Percentiles rank a stretch among this genome's conserved stretches.
phyloP scores from a whole-genome alignment of 2,329 filamentous ascomycete species.

The Fusarium coffeatum region DNA sequence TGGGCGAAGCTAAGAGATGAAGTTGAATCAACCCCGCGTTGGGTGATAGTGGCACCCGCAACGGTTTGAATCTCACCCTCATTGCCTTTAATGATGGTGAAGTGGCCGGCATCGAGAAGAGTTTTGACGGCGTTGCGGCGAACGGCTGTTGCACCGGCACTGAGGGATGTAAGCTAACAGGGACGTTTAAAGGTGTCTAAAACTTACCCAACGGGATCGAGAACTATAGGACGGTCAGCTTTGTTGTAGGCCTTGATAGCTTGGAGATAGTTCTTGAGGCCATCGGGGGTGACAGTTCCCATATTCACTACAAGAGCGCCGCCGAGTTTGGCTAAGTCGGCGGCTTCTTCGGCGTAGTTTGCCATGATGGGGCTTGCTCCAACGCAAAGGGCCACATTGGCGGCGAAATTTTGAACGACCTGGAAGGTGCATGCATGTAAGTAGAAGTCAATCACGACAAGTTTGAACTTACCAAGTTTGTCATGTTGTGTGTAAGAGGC shows the following conservation, averaged over 20 bases:
- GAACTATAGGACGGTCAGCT: constrained; percentile 78
- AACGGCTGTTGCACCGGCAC: constrained; percentile 81
- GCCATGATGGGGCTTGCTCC: constrained; percentile 96
- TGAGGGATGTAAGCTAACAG: constrained; percentile 42
- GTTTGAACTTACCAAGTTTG: constrained; percentile 73
- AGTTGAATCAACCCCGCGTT: constrained; percentile 87
- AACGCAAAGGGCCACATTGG: constrained; percentile 86
- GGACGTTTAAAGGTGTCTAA: neutral
- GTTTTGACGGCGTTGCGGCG: constrained; percentile 76
- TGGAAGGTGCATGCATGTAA: constrained; percentile 26
- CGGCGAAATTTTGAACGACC: constrained; percentile 93
- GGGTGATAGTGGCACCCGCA: constrained; percentile 65
- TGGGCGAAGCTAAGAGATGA: constrained; percentile 63
- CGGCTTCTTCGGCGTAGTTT: constrained; percentile 83
- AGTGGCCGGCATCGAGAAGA: constrained; percentile 79
- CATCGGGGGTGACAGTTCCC: constrained; percentile 86
- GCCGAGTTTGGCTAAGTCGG: constrained; percentile 80
- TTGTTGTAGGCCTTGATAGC: constrained; percentile 86
- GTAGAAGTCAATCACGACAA: neutral
- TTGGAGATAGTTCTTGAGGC: constrained; percentile 75
- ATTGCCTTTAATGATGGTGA: constrained; percentile 94
- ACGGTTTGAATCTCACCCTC: constrained; percentile 86
- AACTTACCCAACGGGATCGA: constrained; percentile 85
- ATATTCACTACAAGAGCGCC: constrained; percentile 92
- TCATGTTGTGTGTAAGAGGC: constrained; percentile 95